Percentiles rank a stretch among this genome's conserved stretches.
Conservation (phyloP, 23 red algal genomes). For the Pyropia yezoensis region DNA sequence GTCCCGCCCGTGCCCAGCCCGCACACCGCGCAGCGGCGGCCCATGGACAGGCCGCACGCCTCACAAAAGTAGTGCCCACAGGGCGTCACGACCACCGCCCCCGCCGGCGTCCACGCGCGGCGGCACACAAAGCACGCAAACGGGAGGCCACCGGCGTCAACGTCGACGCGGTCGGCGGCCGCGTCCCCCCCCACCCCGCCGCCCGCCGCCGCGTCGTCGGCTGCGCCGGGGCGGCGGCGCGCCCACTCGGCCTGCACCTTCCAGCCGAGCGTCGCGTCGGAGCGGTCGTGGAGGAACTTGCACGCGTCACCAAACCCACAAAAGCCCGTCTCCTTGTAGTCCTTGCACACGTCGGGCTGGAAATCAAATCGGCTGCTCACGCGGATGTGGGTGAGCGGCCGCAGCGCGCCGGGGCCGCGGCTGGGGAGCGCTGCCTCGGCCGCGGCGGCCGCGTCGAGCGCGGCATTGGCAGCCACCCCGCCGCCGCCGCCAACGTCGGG, state of each 20-base stretch:
- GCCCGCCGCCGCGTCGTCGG: conserved; percentile 1
- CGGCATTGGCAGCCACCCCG: too few species aligned
- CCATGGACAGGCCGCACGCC: conserved; percentile 18
- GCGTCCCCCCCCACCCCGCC: too few species aligned
- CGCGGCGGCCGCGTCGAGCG: too few species aligned
- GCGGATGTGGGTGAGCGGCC: conserved; percentile 56
- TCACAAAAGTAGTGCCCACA: conserved; percentile 85
- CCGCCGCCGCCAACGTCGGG: too few species aligned
- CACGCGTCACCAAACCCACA: conserved; percentile 88
- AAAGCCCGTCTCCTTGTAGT: conserved; percentile 87
- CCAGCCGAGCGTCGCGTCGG: conserved; percentile 64
- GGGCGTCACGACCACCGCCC: conserved; percentile 34
- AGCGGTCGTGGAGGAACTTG: conserved; percentile 83
- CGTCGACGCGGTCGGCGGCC: conserved; percentile 4
- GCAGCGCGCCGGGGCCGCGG: conserved; percentile 2
- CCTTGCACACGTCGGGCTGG: conserved; percentile 83
- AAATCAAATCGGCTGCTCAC: conserved; percentile 54
- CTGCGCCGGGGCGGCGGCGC: conserved; percentile 23
- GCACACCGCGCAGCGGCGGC: conserved; percentile 7
- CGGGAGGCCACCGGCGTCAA: conserved; percentile 45
- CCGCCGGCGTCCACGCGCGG: conserved; percentile 9
- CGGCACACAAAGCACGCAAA: conserved; percentile 81
- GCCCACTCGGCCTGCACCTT: conserved; percentile 71
- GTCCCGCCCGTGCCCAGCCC: conserved; percentile 2
- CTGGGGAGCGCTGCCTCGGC: too few species aligned